Percentiles rank a stretch among this genome's conserved stretches.
These are phyloP conservation scores for Beauveria australis DNA, from an alignment of 2,329 filamentous ascomycete genomes.

Conservation along the genomic window DNA sequence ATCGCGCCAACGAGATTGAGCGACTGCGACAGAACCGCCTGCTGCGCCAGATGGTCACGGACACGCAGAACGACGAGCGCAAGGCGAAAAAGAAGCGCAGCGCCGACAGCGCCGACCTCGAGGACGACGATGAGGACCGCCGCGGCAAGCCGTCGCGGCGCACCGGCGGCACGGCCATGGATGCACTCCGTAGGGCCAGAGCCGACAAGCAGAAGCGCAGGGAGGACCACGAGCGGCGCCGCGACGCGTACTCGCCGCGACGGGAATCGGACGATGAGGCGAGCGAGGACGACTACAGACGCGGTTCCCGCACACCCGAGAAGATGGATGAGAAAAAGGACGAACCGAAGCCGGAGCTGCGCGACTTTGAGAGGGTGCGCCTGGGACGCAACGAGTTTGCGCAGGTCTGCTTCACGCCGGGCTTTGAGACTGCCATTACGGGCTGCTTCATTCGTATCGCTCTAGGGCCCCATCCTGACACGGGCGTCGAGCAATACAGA, in stretches of 20 bases:
- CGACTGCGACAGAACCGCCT: slow-evolving; percentile 74
- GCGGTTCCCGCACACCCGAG: slow-evolving; percentile 45
- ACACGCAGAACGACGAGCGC: slow-evolving; percentile 54
- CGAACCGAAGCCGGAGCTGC: slow-evolving; percentile 61
- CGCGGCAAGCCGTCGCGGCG: slow-evolving; percentile 64
- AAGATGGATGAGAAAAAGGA: slow-evolving; percentile 51
- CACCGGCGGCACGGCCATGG: slow-evolving; percentile 59
- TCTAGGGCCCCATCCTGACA: slow-evolving; percentile 67
- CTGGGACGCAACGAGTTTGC: slow-evolving; percentile 81
- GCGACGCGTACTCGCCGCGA: slow-evolving; percentile 38
- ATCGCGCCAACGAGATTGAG: slow-evolving; percentile 76
- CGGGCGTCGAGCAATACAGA: slow-evolving; percentile 70
- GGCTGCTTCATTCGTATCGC: slow-evolving; percentile 83
- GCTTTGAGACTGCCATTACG: slow-evolving; percentile 71
- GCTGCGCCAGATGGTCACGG: slow-evolving; percentile 67
- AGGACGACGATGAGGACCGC: slow-evolving; percentile 46
- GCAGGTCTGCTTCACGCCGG: slow-evolving; percentile 86
- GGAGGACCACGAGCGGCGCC: slow-evolving; percentile 52
- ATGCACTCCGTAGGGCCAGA: slow-evolving; percentile 53
- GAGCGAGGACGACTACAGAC: slow-evolving; percentile 68
- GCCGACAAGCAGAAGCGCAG: slow-evolving; percentile 48
- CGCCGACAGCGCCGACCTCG: slow-evolving; percentile 67
- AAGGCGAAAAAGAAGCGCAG: slow-evolving; percentile 62
- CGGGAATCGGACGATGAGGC: slow-evolving; percentile 50
- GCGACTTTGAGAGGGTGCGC: slow-evolving; percentile 76